These are phyloP conservation scores for Abelmoschus esculentus DNA, from an alignment of 345 rosid species.

Conservation along the genomic window DNA sequence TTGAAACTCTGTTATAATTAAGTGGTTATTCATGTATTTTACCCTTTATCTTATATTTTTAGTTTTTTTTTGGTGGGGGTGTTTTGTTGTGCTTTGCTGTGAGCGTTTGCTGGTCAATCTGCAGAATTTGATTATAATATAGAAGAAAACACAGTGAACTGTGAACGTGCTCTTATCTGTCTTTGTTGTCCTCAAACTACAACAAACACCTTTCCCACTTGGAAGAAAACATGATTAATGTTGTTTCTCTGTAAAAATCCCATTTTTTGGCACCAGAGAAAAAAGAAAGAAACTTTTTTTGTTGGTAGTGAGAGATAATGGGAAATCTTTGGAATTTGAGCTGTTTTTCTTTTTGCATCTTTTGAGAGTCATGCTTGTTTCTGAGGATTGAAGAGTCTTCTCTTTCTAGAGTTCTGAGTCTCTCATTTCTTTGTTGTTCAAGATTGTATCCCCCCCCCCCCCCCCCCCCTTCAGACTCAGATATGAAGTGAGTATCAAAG, in stretches of 20 bases:
- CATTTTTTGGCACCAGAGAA: slow-evolving; percentile 4
- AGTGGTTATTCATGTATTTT: no score
- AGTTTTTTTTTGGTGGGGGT: neutral
- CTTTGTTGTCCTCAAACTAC: neutral
- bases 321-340: slow-evolving; percentile 52
- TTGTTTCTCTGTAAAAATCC: slow-evolving; percentile 15
- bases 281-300: no score
- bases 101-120: slow-evolving; percentile 20
- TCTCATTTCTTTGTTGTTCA: slow-evolving; percentile 19
- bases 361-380: slow-evolving; percentile 68
- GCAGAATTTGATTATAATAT: slow-evolving; percentile 19
- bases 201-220: slow-evolving; percentile 43
- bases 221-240: slow-evolving; percentile 48
- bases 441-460: neutral
- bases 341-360: slow-evolving; percentile 39
- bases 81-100: slow-evolving; percentile 44
- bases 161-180: slow-evolving; percentile 32
- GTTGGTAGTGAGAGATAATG: neutral
- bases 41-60: neutral
- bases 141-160: slow-evolving; percentile 33
- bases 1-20: no score
- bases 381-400: slow-evolving; percentile 19
- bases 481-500: neutral
- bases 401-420: slow-evolving; percentile 15
- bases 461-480: slow-evolving; percentile 12